These are phyloP conservation scores for Zychaea mexicana DNA, from an alignment of 371 early-diverging fungal species.

Conservation along the genomic window DNA sequence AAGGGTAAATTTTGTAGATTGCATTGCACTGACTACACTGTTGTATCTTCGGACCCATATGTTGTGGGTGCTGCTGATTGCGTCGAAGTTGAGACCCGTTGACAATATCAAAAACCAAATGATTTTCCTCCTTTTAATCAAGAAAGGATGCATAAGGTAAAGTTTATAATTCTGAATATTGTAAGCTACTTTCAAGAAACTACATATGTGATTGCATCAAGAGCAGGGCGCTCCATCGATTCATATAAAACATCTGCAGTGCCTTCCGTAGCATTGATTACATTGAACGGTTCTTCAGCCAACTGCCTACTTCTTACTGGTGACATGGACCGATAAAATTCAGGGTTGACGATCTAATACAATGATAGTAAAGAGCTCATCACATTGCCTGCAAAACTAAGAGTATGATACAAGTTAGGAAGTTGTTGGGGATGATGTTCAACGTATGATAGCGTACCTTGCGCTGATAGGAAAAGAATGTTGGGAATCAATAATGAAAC, in stretches of 20 bases:
- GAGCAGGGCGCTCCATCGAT: conserved; percentile 28
- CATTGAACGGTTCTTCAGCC: conserved; percentile 20
- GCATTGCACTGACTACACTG: conserved; percentile 16
- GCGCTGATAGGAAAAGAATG: conserved; percentile 30
- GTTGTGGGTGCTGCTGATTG: conserved; percentile 23
- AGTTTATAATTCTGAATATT: neutral
- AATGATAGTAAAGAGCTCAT: too few relatives aligned
- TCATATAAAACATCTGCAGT: conserved; percentile 23
- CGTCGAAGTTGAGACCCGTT: conserved; percentile 35
- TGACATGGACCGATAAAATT: conserved; percentile 40
- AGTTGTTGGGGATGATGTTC: too few relatives aligned
- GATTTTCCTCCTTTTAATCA: too few relatives aligned
- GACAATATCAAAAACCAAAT: too few relatives aligned
- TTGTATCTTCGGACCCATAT: conserved; percentile 34
- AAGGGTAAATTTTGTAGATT: conserved; percentile 48
- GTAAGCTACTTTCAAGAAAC: conserved; percentile 29
- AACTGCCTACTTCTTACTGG: conserved; percentile 29
- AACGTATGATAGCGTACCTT: conserved; percentile 27
- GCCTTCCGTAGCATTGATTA: conserved; percentile 18
- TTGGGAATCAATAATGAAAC: conserved; percentile 27
- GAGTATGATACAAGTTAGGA: too few relatives aligned
- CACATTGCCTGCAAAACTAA: neutral
- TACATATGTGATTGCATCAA: conserved; percentile 42
- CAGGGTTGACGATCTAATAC: conserved; percentile 34
- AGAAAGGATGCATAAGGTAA: neutral